These are phyloP conservation scores for Pseudogymnoascus destructans DNA, from an alignment of 2,329 filamentous ascomycete species.

Conservation along the genomic window DNA sequence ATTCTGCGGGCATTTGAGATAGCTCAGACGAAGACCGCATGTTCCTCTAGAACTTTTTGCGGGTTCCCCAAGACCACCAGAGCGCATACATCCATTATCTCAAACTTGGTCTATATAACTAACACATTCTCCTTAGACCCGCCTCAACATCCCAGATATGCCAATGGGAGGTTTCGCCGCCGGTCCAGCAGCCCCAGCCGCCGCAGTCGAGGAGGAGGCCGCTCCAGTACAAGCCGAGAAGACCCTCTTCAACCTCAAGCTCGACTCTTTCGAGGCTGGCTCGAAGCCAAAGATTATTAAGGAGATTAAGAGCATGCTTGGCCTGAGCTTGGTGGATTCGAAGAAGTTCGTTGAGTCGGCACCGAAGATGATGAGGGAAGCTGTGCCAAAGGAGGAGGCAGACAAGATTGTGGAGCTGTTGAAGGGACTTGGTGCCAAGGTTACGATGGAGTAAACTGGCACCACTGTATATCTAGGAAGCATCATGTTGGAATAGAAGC, in stretches of 20 bases:
- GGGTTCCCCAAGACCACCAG: not conserved
- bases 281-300: conserved; percentile 99
- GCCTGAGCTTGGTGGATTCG: conserved; percentile 91
- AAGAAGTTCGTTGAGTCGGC: conserved; percentile 99
- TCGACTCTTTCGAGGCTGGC: conserved; percentile 73
- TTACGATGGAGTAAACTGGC: conserved; percentile 55
- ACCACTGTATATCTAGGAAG: conserved; percentile 3
- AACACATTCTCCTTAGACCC: conserved; percentile 43
- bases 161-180: conserved; percentile 80
- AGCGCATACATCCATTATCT: not conserved
- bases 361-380: conserved; percentile 98
- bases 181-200: conserved; percentile 45
- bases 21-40: not conserved
- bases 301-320: conserved; percentile 94
- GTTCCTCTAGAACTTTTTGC: not conserved
- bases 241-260: conserved; percentile 93
- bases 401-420: conserved; percentile 96
- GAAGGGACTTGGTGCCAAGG: conserved; percentile 84
- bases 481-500: conserved; percentile 12
- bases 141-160: conserved; percentile 95
- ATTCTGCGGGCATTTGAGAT: not conserved
- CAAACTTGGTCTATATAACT: conserved; percentile 7
- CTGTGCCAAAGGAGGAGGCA: conserved; percentile 94
- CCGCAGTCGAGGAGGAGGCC: conserved; percentile 71
- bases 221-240: conserved; percentile 86